phyloP scores from a whole-genome alignment of 139 green algal genomes.

The Ettlia oleoabundans region DNA sequence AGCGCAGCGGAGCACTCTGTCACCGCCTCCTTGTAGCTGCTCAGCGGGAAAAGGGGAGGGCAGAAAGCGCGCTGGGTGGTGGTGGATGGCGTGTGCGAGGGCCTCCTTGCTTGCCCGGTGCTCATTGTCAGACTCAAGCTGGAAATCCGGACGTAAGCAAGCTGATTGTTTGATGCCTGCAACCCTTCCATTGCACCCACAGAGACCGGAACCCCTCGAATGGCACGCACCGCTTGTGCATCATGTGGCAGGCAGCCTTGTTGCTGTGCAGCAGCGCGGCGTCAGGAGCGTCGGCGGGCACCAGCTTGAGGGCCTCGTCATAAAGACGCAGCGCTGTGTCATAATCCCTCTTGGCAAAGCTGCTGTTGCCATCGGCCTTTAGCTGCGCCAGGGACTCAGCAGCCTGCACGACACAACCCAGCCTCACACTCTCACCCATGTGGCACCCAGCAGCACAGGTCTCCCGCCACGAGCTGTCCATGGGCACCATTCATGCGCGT shows the following conservation, averaged over 20 bases:
- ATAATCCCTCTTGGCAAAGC: conserved; percentile 80
- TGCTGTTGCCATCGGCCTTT: conserved; percentile 72
- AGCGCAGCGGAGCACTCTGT: conserved; percentile 81
- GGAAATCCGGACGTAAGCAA: too few relatives aligned
- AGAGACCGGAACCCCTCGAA: too few relatives aligned
- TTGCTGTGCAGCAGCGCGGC: conserved; percentile 76
- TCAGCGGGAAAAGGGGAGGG: background rate
- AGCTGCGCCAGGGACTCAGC: conserved; percentile 46
- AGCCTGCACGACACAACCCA: background rate
- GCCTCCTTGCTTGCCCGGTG: too few relatives aligned
- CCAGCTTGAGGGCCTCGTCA: conserved; percentile 70
- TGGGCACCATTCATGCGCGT: too few relatives aligned
- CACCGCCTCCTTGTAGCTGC: conserved; percentile 85
- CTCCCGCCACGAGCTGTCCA: too few relatives aligned
- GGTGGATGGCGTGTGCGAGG: background rate
- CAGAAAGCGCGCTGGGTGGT: background rate
- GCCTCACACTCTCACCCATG: background rate
- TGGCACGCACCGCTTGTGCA: conserved; percentile 40
- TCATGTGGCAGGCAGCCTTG: conserved; percentile 84
- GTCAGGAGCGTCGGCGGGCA: conserved; percentile 60
- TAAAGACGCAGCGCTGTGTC: conserved; percentile 74
- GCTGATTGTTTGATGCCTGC: too few relatives aligned
- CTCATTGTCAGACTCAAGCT: too few relatives aligned
- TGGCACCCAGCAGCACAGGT: background rate
- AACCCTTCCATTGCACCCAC: too few relatives aligned